Evolutionary conservation across 768 basidiomycete species (phyloP).

Genomic region (Mycena belliarum): DNA sequence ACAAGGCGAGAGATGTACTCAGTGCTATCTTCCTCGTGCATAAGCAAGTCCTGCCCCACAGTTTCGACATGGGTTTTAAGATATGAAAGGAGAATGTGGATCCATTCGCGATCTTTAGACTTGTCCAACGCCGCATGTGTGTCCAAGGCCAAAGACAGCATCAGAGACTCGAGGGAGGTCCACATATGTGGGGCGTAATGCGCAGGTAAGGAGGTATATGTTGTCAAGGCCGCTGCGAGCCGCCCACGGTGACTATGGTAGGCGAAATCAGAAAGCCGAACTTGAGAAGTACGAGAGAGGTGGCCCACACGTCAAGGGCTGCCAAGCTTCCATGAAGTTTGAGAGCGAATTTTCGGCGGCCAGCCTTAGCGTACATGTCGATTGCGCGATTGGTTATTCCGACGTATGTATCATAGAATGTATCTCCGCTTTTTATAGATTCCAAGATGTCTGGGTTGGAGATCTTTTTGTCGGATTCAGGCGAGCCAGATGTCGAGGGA

Average conservation of each 20-base stretch:
- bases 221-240: constrained; percentile 60
- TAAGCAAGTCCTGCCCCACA: constrained; percentile 50
- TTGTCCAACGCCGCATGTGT: constrained; percentile 60
- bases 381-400: constrained; percentile 78
- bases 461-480: constrained; percentile 38
- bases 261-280: not conserved
- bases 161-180: constrained; percentile 77
- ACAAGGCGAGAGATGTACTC: constrained; percentile 57
- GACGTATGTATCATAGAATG: constrained; percentile 80
- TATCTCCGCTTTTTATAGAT: constrained; percentile 53
- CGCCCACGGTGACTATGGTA: constrained; percentile 64
- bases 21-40: constrained; percentile 50
- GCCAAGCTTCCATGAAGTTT: constrained; percentile 86
- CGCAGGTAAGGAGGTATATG: constrained; percentile 79
- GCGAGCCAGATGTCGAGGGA: constrained; percentile 21
- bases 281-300: not conserved
- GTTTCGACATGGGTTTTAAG: constrained; percentile 68
- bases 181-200: constrained; percentile 84
- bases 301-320: constrained; percentile 81
- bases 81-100: constrained; percentile 75
- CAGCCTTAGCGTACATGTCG: constrained; percentile 81
- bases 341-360: constrained; percentile 81
- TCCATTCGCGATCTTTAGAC: constrained; percentile 75
- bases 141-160: constrained; percentile 74
- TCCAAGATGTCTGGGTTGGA: constrained; percentile 62